Percentiles rank a stretch among this genome's conserved stretches.
Conservation (phyloP, 495 filamentous ascomycete genomes). For the Hypoxylon lenormandii region DNA sequence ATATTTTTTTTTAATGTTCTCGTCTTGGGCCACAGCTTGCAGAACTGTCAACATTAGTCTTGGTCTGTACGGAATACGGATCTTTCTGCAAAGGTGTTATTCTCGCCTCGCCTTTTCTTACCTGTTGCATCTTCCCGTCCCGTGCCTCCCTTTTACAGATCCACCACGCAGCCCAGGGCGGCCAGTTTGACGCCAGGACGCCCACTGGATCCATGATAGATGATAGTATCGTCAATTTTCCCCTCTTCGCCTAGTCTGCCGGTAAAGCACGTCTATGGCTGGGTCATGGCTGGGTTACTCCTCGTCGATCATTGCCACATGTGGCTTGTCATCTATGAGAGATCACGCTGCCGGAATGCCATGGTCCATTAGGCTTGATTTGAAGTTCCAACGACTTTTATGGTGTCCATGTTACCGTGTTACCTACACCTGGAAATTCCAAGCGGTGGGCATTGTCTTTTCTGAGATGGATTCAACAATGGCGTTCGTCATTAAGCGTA, state of each 20-base stretch:
- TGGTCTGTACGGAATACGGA: not conserved
- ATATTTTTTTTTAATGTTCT: not conserved
- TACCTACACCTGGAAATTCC: slow-evolving; percentile 22
- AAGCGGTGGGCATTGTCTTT: slow-evolving; percentile 2
- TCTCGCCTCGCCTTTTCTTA: slow-evolving; percentile 13
- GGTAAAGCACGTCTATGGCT: slow-evolving; percentile 31
- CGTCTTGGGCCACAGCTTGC: not conserved
- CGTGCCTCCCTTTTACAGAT: slow-evolving; percentile 27
- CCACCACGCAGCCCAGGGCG: slow-evolving; percentile 10
- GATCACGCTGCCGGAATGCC: slow-evolving; percentile 44
- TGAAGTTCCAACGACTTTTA: slow-evolving; percentile 27
- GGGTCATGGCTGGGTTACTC: slow-evolving; percentile 25
- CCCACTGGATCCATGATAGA: slow-evolving; percentile 17
- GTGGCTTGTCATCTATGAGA: slow-evolving; percentile 20
- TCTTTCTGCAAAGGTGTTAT: not conserved
- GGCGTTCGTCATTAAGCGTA: not conserved
- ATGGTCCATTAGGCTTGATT: slow-evolving; percentile 34
- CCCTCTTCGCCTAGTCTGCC: slow-evolving; percentile 43
- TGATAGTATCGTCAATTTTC: slow-evolving; percentile 25
- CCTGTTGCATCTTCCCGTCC: slow-evolving; percentile 3
- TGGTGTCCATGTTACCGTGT: slow-evolving; percentile 10
- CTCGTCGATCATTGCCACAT: slow-evolving; percentile 36
- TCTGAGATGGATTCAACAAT: not conserved
- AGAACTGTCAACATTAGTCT: slow-evolving; percentile 3
- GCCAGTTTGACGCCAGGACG: not conserved